Percentiles rank a stretch among this genome's conserved stretches.
phyloP scores from a whole-genome alignment of 441 rosid genomes.

The Sinapis alba region DNA sequence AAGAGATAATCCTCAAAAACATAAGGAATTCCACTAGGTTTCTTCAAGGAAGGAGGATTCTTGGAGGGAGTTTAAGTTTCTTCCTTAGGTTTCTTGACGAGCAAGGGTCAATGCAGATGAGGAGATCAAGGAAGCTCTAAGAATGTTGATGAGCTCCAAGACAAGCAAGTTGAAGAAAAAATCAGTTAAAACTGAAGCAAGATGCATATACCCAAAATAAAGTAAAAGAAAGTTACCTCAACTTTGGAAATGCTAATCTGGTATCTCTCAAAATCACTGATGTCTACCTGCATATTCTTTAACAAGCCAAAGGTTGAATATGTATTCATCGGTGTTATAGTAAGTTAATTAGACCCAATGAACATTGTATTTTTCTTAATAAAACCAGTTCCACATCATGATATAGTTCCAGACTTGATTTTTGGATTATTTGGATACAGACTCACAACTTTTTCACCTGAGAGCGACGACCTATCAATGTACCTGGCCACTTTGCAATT shows the following conservation, averaged over 20 bases:
- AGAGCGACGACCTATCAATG: background rate
- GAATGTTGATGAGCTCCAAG: constrained; percentile 11
- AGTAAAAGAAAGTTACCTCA: background rate
- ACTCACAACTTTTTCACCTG: background rate
- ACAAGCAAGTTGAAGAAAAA: background rate
- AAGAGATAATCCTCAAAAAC: background rate
- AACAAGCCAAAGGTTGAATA: constrained; percentile 18
- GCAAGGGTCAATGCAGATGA: constrained; percentile 21
- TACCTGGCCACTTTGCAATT: background rate
- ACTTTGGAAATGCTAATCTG: constrained; percentile 1
- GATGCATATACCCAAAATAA: background rate
- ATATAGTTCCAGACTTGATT: background rate
- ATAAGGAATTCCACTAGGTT: too few relatives aligned
- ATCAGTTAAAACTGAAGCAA: background rate
- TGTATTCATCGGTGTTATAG: background rate
- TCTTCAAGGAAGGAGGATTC: too few relatives aligned
- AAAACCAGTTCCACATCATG: background rate
- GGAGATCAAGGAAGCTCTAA: constrained; percentile 22
- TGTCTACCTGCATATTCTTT: background rate
- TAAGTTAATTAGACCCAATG: constrained; percentile 3
- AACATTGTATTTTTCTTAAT: constrained; percentile 8
- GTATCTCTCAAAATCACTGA: constrained; percentile 6
- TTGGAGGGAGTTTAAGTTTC: background rate
- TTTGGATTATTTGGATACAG: background rate
- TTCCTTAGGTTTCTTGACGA: constrained; percentile 6